Evolutionary conservation across 768 basidiomycete species (phyloP).

Genomic region (Gautieria morchelliformis): DNA sequence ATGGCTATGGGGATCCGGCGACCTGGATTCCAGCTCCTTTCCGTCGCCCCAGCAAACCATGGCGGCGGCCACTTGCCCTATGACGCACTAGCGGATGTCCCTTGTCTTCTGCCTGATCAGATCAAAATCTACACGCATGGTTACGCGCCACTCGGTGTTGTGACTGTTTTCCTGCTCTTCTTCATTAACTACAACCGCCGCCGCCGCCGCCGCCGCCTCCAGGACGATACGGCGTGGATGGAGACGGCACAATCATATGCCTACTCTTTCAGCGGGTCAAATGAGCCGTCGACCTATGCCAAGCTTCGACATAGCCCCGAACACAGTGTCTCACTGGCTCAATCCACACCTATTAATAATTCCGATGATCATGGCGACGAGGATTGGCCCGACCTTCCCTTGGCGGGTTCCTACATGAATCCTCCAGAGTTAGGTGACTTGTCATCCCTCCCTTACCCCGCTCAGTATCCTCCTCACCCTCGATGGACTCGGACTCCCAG

Average conservation of each 20-base stretch:
- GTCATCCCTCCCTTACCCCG: not conserved
- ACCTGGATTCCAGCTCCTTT: constrained; percentile 87
- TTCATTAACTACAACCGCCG: constrained; percentile 27
- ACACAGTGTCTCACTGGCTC: not conserved
- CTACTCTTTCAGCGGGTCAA: not conserved
- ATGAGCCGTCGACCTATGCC: not conserved
- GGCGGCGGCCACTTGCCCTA: constrained; percentile 1
- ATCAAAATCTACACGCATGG: constrained; percentile 59
- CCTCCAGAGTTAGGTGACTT: not conserved
- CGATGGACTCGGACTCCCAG: too few relatives aligned
- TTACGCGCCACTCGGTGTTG: constrained; percentile 59
- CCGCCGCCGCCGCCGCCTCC: not conserved
- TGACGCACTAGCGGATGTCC: constrained; percentile 45
- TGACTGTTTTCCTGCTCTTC: constrained; percentile 49
- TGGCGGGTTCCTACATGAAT: too few relatives aligned
- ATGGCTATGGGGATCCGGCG: constrained; percentile 80
- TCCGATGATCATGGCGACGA: too few relatives aligned
- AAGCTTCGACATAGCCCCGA: not conserved
- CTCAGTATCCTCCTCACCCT: not conserved
- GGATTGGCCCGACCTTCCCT: too few relatives aligned
- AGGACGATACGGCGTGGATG: too few relatives aligned
- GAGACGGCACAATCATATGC: not conserved
- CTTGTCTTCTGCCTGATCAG: constrained; percentile 81
- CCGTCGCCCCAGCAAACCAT: constrained; percentile 38
- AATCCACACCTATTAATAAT: too few relatives aligned